phyloP scores from a whole-genome alignment of 441 rosid genomes.

The Metrosideros polymorpha region DNA sequence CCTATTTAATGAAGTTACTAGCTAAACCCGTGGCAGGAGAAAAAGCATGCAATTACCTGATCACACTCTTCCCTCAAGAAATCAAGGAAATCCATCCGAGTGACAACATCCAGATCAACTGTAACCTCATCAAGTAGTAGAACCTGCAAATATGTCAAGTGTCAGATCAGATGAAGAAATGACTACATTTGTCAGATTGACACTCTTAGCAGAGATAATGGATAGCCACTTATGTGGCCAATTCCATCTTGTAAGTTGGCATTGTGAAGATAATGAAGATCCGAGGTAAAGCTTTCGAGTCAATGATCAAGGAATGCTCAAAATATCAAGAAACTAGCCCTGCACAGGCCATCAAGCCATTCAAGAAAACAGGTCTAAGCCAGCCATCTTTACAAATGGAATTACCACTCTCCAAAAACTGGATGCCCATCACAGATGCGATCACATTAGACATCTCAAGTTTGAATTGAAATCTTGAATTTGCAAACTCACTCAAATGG shows the following conservation, averaged over 20 bases:
- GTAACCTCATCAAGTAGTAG: conserved; percentile 67
- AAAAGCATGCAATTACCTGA: conserved; percentile 29
- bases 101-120: conserved; percentile 68
- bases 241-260: neutral
- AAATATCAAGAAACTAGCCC: neutral
- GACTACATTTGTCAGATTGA: neutral
- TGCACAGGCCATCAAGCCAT: neutral
- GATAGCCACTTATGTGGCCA: neutral
- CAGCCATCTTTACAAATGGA: neutral
- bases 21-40: neutral
- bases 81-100: conserved; percentile 62
- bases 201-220: neutral
- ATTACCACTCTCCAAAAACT: neutral
- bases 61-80: conserved; percentile 70
- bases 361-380: neutral
- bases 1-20: neutral
- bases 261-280: neutral
- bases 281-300: neutral
- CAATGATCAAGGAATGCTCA: neutral
- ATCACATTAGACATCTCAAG: neutral
- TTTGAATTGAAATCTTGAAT: neutral
- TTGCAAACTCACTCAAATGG: neutral
- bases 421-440: neutral
- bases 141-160: conserved; percentile 24
- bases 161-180: neutral